Percentiles rank a stretch among this genome's conserved stretches.
phyloP scores from a whole-genome alignment of 495 filamentous ascomycete species.

The Penicillium herquei region DNA sequence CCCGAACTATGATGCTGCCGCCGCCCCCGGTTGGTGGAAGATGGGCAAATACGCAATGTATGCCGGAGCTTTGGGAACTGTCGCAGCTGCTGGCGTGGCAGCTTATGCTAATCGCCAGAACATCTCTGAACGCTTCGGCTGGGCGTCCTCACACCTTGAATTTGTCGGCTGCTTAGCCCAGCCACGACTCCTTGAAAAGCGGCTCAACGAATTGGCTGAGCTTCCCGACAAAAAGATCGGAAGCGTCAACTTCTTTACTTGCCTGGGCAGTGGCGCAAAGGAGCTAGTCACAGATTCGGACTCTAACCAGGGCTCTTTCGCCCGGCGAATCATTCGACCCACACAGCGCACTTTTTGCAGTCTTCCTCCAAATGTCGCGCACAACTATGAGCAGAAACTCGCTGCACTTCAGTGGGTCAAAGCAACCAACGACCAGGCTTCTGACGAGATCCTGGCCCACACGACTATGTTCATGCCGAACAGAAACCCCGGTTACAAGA shows the following conservation, averaged over 20 bases:
- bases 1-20: slow-evolving; percentile 46
- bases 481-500: slow-evolving; percentile 76
- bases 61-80: slow-evolving; percentile 74
- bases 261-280: slow-evolving; percentile 63
- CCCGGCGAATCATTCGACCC: slow-evolving; percentile 40
- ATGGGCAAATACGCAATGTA: slow-evolving; percentile 86
- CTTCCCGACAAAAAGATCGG: slow-evolving; percentile 36
- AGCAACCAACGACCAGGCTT: slow-evolving; percentile 72
- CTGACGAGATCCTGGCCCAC: slow-evolving; percentile 80
- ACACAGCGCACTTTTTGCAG: slow-evolving; percentile 80
- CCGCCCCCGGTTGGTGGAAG: slow-evolving; percentile 58
- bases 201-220: slow-evolving; percentile 56
- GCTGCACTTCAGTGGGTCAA: slow-evolving; percentile 54
- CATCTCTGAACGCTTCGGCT: slow-evolving; percentile 66
- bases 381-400: slow-evolving; percentile 14
- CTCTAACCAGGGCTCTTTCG: slow-evolving; percentile 31
- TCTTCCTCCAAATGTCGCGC: slow-evolving; percentile 59
- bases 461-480: slow-evolving; percentile 82
- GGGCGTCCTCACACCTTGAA: slow-evolving; percentile 90
- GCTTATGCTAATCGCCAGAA: slow-evolving; percentile 82
- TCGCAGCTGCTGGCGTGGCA: slow-evolving; percentile 83
- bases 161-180: slow-evolving; percentile 85
- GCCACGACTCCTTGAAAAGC: slow-evolving; percentile 19
- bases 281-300: slow-evolving; percentile 34
- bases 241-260: slow-evolving; percentile 76